Base-by-base conservation (phyloP, 208 protist species). In the Naegleria fowleri region DNA sequence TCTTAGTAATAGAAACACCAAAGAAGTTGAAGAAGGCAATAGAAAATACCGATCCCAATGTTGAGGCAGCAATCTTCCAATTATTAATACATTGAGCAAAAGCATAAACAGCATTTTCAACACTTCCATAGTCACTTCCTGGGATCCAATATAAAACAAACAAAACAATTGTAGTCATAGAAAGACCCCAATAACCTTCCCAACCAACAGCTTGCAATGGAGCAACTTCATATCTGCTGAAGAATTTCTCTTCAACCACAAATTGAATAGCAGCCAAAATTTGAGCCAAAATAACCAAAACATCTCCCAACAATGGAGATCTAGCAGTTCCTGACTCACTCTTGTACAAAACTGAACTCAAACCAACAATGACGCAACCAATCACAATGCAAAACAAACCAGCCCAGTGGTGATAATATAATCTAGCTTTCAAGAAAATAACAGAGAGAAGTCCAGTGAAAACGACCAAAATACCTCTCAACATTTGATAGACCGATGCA, bases 401-500 rank as follows among this genome's bases (percentile, higher is more conserved):
- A 84, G 95, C 93, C 89, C 94, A 92, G 91, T 96, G 93, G 88
- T 96, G 94, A 86, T 96, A 94, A 41, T 92, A 90, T 86, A 97
- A 95, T 67, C 92, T 92, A 59, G 95, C 92, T 29, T 93, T 92
- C 11, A 97, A 93, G 92, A 96, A 97, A 22, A 97, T 92, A 90
- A 96, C 92, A 1, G 95, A 96, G 22, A 98, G 91, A 40, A 97
- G 51, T 39, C 94, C 95, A 19, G 96, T 94, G 92, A 98, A 98
- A 83, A 98, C 92, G 33, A 98, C 93, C 51, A 96, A 96, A 29
- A 96, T 93, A 7, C 97, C 97, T 90, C 97, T 94, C 86, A 98
- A 93, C 96, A 98, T 97, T 93, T 98, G 96, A 89, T 96, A 97
- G 11, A 97, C 94, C n/a, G 95, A 97, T 15, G 96, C 96, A 91